Percentiles rank a stretch among this genome's conserved stretches.
Evolutionary conservation across 129 eudicot genomes (phyloP).

Genomic region (Flaveria trinervia): DNA sequence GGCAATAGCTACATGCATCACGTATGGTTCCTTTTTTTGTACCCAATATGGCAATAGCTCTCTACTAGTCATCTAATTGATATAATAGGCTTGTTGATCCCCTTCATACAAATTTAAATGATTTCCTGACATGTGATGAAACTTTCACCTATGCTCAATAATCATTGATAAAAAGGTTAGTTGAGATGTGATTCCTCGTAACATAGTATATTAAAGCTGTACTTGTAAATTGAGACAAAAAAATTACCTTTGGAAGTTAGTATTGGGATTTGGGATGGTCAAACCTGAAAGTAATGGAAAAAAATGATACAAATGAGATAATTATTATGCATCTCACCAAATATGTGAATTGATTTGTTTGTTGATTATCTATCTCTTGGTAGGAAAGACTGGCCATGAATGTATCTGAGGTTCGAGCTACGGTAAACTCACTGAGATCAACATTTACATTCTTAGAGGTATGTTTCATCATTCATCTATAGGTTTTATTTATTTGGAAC

Average conservation of each 20-base stretch:
- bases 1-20: neutral
- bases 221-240: neutral
- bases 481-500: slow-evolving; percentile 5
- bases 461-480: slow-evolving; percentile 26
- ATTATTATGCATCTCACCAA: neutral
- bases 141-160: neutral
- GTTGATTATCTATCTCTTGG: slow-evolving; percentile 25
- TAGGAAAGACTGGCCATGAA: slow-evolving; percentile 87
- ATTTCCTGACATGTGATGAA: neutral
- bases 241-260: slow-evolving; percentile 4
- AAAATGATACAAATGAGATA: neutral
- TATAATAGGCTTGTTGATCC: neutral
- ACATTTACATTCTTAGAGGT: slow-evolving; percentile 89
- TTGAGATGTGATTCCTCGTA: slow-evolving; percentile 11
- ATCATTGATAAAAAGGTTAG: neutral
- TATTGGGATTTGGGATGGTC: slow-evolving; percentile 9
- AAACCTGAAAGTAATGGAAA: slow-evolving; percentile 11
- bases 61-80: neutral
- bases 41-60: neutral
- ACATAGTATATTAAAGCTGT: slow-evolving; percentile 16
- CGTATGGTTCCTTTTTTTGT: neutral
- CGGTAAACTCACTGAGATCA: slow-evolving; percentile 74
- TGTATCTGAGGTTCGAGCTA: slow-evolving; percentile 67
- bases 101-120: neutral
- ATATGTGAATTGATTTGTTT: neutral